Base-by-base conservation (phyloP, 805 yeast genomes). In the Myxozyma lipomycoides region DNA sequence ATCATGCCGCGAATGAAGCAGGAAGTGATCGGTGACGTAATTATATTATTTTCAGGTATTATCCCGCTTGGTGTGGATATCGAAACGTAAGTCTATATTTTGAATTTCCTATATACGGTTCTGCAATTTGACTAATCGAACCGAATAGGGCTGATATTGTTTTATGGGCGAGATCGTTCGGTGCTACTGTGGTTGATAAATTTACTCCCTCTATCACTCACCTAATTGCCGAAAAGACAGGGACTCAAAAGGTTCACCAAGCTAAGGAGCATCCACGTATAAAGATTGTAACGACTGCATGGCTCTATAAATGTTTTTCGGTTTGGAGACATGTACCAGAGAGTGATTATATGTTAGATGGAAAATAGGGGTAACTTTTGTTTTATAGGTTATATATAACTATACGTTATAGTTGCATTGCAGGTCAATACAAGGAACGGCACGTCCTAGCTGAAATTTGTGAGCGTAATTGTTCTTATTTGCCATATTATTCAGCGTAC, bases 81-180 rank as follows among this genome's bases (percentile, higher is more conserved):
- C 17, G 82, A 84, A 46, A 70, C 75, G 53, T 48, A 25, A 28
- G 53, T 26, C n/a, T 17, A 6, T n/a, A n/a, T n/a, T n/a, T n/a
- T 24, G 18, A 34, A 12, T 23, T 4, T 23, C 24, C 32, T 26
- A 24, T 41, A n/a, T 22, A 19, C 38, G 12, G 7, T 10, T 10
- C 1, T 15, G 17, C 17, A n/a, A n/a, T 25, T 18, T n/a, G 18
- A 24, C 5, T n/a, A n/a, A n/a, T n/a, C n/a, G n/a, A n/a, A n/a
- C n/a, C n/a, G n/a, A n/a, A n/a, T 19, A 48, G 56, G 30, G 93
- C 95, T 3, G 96, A 88, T 64, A 86, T 93, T 40, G 96, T 90
- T 1, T 79, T 83, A 21, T 91, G 98, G 97, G 86, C 91, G 10
- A 78, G 78, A 44, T 86, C 90, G 48, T 91, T 91, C 73, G 98